Evolutionary conservation across 768 basidiomycete genomes (phyloP), one percentile per base, ranked within the genome.

Genomic region (Phanerochaete sordida): DNA sequence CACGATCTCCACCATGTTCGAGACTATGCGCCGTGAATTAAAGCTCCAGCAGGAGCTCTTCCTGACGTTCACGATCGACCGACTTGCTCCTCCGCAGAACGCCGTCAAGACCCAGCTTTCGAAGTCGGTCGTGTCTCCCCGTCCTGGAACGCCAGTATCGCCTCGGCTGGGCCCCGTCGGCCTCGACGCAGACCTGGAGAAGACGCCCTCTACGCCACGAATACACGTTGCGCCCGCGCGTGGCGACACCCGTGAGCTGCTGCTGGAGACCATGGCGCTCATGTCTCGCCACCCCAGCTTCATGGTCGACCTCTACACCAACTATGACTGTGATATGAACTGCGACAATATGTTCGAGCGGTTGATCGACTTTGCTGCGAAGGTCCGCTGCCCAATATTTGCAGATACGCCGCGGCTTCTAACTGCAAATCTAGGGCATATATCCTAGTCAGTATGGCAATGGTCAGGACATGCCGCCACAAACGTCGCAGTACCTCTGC

Each of bases 271-370:
- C 4, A 76, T 98, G 26, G 83, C 82, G 56, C 88, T 91, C 56
- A 83, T 95, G 46, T 88, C 91, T 16, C 80, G 89, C 2, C 86
- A 90, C 66, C 85, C 91, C 1, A 91, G 88, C 69, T 95, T 96
- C 76, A 93, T 97, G 90, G 92, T 96, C 48, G 94, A 98, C 68
- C 77, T 97, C 15, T 99, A 93, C 76, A 82, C 86, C 57, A 99
- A 98, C 72, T 99, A 98, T 72, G 97, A 99, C 70, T 98, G 95
- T 68, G 94, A 97, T 68, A 86, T 90, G 64, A 96, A 98, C 68
- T 94, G 93, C 72, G 97, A 98, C 76, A 96, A 98, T 71, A 74
- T 98, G 58, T 96, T 95, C 66, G 95, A 98, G 70, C 81, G 92
- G 16, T 75, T 98, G 23, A 77, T 95, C 60, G 91, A 88, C 26